These are phyloP conservation scores for Ziziphus jujuba DNA, from an alignment of 306 rosid species.

Conservation along the genomic window DNA sequence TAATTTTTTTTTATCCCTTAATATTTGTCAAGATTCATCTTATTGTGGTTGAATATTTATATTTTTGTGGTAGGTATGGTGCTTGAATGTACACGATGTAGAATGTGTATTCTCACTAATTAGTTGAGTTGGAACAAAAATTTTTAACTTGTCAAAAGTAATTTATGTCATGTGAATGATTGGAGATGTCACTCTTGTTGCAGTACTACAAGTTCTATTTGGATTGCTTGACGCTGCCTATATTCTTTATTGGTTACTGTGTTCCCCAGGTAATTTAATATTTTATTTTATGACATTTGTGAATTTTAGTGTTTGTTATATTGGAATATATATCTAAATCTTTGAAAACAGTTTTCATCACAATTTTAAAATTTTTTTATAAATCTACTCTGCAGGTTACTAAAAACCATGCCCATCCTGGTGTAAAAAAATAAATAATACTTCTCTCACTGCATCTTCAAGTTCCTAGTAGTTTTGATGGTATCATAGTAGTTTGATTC, in stretches of 20 bases:
- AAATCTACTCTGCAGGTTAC: background rate
- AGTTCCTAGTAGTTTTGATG: no score
- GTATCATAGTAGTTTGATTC: no score
- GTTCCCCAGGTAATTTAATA: slow-evolving; percentile 78
- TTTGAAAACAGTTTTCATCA: background rate
- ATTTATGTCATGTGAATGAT: slow-evolving; percentile 15
- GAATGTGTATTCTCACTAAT: background rate
- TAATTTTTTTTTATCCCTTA: background rate
- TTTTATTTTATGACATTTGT: slow-evolving; percentile 13
- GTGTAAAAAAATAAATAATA: no score
- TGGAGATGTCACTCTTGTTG: slow-evolving; percentile 38
- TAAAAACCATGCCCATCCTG: no score
- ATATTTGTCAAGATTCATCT: background rate
- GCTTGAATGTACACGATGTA: no score
- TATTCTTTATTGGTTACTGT: slow-evolving; percentile 44
- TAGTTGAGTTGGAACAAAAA: background rate
- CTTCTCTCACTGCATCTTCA: no score
- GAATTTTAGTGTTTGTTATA: slow-evolving; percentile 8
- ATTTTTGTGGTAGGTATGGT: background rate
- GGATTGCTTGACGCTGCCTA: slow-evolving; percentile 61
- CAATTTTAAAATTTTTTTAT: background rate
- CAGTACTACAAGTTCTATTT: slow-evolving; percentile 70
- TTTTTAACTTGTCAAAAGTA: background rate
- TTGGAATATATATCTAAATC: slow-evolving; percentile 15
- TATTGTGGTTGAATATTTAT: background rate